These are phyloP conservation scores for Pyrenopolyporus hunteri DNA, from an alignment of 495 filamentous ascomycete species.

Conservation along the genomic window DNA sequence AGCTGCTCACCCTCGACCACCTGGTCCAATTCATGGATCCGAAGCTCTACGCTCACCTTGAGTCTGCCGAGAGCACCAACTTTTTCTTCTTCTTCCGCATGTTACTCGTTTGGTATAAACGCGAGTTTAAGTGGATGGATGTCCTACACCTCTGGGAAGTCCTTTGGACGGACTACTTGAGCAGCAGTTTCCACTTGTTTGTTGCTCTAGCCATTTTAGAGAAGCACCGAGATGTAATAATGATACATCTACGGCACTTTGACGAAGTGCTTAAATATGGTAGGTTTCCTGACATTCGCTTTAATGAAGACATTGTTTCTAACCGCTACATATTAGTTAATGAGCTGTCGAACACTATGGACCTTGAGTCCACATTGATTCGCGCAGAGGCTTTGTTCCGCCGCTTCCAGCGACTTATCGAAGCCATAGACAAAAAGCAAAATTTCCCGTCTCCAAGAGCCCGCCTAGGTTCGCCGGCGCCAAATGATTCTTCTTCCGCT, in stretches of 20 bases:
- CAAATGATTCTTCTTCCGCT: slow-evolving; percentile 14
- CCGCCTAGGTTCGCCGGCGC: slow-evolving; percentile 27
- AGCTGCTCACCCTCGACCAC: slow-evolving; percentile 89
- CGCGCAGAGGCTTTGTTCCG: slow-evolving; percentile 87
- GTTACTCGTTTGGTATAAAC: slow-evolving; percentile 98
- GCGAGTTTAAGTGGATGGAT: slow-evolving; percentile 89
- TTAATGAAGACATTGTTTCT: slow-evolving; percentile 16
- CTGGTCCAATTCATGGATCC: slow-evolving; percentile 96
- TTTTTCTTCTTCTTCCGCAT: slow-evolving; percentile 99
- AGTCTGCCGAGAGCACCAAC: slow-evolving; percentile 90
- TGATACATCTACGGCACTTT: slow-evolving; percentile 91
- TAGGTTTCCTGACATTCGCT: slow-evolving; percentile 50
- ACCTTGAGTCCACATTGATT: slow-evolving; percentile 80
- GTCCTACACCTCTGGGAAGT: slow-evolving; percentile 89
- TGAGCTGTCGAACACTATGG: slow-evolving; percentile 91
- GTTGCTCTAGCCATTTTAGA: slow-evolving; percentile 94
- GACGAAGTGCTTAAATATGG: slow-evolving; percentile 97
- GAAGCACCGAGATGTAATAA: slow-evolving; percentile 91
- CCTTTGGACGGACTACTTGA: slow-evolving; percentile 91
- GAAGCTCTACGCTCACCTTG: slow-evolving; percentile 86
- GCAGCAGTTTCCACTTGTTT: slow-evolving; percentile 91
- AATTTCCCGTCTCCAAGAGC: slow-evolving; percentile 71
- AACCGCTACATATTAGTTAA: slow-evolving; percentile 66
- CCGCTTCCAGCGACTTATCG: slow-evolving; percentile 83
- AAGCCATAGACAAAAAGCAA: slow-evolving; percentile 86